Conservation (phyloP, 2,329 filamentous ascomycete species). For the Alternaria alternata region DNA sequence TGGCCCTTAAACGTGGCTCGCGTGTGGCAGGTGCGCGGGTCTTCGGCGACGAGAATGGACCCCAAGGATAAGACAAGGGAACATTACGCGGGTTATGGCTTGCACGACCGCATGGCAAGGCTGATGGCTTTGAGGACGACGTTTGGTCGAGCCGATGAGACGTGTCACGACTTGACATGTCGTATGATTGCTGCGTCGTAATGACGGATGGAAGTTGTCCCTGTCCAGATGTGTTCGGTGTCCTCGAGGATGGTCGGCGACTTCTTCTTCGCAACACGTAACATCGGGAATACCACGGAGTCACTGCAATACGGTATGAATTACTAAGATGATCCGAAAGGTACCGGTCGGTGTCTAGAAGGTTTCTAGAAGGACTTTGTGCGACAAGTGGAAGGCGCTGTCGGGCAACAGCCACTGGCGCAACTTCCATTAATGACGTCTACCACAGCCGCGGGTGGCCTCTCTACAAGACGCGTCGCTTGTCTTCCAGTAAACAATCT, state of each 20-base stretch:
- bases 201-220: neutral
- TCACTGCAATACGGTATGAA: neutral
- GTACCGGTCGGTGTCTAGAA: neutral
- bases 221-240: neutral
- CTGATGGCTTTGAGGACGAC: neutral
- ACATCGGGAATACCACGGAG: neutral
- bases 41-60: conserved; percentile 14
- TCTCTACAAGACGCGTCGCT: neutral
- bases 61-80: neutral
- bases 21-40: conserved; percentile 19
- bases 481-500: neutral
- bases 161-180: conserved; percentile 10
- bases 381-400: neutral
- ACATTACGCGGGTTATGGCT: conserved; percentile 7
- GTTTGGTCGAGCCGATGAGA: neutral
- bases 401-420: neutral
- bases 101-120: conserved; percentile 4
- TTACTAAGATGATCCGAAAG: neutral
- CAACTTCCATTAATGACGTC: neutral
- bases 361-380: neutral
- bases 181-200: conserved; percentile 15
- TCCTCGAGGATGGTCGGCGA: conserved; percentile 1
- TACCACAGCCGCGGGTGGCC: neutral
- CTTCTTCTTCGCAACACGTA: neutral
- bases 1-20: conserved; percentile 21